A percentile compares a stretch with the other conserved stretches of the same genome.
Conservation (phyloP, 169 alveolate genomes). For the Cryptosporidium sp. region DNA sequence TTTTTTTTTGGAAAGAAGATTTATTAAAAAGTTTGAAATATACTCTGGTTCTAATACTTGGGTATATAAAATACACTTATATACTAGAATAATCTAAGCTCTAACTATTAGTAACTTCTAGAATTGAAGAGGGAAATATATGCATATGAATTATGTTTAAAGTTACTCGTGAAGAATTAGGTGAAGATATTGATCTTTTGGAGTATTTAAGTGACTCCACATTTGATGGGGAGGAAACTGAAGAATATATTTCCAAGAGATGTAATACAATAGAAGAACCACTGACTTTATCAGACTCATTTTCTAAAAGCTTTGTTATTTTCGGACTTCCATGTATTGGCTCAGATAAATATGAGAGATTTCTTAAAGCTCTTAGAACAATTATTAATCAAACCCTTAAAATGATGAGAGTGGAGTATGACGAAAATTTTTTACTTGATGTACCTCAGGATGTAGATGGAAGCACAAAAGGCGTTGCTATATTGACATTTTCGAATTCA, state of each 20-base stretch:
- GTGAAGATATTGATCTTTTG: constrained; percentile 77
- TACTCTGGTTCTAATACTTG: neutral
- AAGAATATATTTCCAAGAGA: constrained; percentile 78
- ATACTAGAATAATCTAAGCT: neutral
- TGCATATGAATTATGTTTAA: constrained; percentile 76
- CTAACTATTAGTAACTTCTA: neutral
- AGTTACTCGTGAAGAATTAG: constrained; percentile 77
- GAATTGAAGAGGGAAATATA: neutral
- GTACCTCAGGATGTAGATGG: constrained; percentile 80
- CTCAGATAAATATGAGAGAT: constrained; percentile 81
- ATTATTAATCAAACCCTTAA: constrained; percentile 79
- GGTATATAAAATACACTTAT: neutral
- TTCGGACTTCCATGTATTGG: constrained; percentile 82
- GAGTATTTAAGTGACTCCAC: constrained; percentile 83
- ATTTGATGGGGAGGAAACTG: constrained; percentile 83
- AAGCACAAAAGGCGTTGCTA: constrained; percentile 84
- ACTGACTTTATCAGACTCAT: constrained; percentile 78
- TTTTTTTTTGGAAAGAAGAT: neutral
- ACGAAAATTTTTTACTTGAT: constrained; percentile 78
- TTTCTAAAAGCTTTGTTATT: constrained; percentile 78
- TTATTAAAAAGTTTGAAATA: neutral
- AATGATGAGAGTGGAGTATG: constrained; percentile 79
- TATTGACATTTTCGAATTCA: constrained; percentile 83
- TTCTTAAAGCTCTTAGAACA: constrained; percentile 81
- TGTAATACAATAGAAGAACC: constrained; percentile 80